These are phyloP conservation scores for Malbranchea zuffiana DNA, from an alignment of 2,329 filamentous ascomycete genomes.

Conservation along the genomic window DNA sequence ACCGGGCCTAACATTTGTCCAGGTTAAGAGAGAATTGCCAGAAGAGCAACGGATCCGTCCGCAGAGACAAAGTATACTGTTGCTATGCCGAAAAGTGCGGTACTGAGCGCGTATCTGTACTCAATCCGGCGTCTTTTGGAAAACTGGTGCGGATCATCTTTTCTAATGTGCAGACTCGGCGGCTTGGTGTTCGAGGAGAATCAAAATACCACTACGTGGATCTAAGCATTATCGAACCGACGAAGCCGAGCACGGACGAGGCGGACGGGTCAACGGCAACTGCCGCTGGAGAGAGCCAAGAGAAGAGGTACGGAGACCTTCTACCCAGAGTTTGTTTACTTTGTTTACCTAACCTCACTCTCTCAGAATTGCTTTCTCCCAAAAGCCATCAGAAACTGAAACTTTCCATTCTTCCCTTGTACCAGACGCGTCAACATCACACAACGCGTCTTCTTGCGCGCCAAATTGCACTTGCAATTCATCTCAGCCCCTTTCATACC, in stretches of 20 bases:
- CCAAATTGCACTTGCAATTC: slow-evolving; percentile 7
- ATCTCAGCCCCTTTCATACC: slow-evolving; percentile 4
- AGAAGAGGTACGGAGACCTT: slow-evolving; percentile 8
- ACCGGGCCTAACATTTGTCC: slow-evolving; percentile 2
- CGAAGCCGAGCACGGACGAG: slow-evolving; percentile 20
- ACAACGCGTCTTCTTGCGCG: background rate
- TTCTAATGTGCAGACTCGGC: slow-evolving; percentile 82
- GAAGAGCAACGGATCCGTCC: slow-evolving; percentile 55
- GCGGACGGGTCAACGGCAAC: slow-evolving; percentile 7
- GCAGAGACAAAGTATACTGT: slow-evolving; percentile 84
- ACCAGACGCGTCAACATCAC: background rate
- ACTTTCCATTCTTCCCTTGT: too few relatives aligned
- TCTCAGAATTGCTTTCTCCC: too few relatives aligned
- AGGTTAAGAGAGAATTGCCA: slow-evolving; percentile 40
- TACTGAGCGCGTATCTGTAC: slow-evolving; percentile 81
- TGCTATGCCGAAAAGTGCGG: slow-evolving; percentile 90
- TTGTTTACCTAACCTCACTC: too few relatives aligned
- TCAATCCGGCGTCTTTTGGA: slow-evolving; percentile 95
- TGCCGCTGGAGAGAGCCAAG: slow-evolving; percentile 3
- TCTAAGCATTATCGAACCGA: slow-evolving; percentile 37
- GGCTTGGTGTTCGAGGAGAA: slow-evolving; percentile 85
- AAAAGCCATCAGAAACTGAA: too few relatives aligned
- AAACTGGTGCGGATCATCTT: slow-evolving; percentile 96
- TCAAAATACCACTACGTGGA: slow-evolving; percentile 90
- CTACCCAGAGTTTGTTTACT: too few relatives aligned